Evolutionary conservation across 2,329 filamentous ascomycete species (phyloP), one percentile per base, ranked within the genome.

Genomic region (Microdochium paspali): DNA sequence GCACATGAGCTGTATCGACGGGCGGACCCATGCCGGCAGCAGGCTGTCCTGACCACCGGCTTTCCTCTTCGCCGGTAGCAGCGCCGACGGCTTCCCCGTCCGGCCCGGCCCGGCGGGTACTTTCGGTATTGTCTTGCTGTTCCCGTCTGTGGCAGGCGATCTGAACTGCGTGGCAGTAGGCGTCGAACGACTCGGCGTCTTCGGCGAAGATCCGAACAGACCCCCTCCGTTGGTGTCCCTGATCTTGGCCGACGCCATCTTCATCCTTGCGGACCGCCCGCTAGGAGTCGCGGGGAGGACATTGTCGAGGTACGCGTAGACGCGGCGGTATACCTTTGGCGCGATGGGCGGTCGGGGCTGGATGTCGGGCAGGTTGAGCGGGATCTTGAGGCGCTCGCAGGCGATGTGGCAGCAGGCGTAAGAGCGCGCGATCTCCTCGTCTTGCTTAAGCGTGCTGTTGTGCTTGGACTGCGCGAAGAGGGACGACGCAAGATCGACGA

Each of bases 361-460:
- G 49, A 90, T 84, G 1, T 82, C 77, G 0, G 90, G 90, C 7
- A 95, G 79, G 59, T 90, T 80, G 42, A 95, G 77, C 1, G 73
- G 64, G 47, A 82, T 85, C 60, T 90, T 90, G 32, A 95, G 73
- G 46, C 87, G 80, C 56, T 91, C 88, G 61, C 90, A 97, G 20
- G 93, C 93, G 50, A 98, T 78, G 65, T 95, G 84, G 13, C 87
- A 86, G 62, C 90, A 95, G 3, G 85, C 86, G 63, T 93, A 93
- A 4, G 79, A 76, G 20, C 90, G 78, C n/a, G 85, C 88, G 53
- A 93, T 82, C 63, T 96, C 90, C 63, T 95, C 90, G 48, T 94
- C 88, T 3, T 82, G 76, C 61, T 90, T 94, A 46, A 96, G 72
- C 15, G 79, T 85, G 58, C 80, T 83, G 57, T 82, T 83, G 59